phyloP scores from a whole-genome alignment of 306 rosid genomes.

The Cajanus cajan region DNA sequence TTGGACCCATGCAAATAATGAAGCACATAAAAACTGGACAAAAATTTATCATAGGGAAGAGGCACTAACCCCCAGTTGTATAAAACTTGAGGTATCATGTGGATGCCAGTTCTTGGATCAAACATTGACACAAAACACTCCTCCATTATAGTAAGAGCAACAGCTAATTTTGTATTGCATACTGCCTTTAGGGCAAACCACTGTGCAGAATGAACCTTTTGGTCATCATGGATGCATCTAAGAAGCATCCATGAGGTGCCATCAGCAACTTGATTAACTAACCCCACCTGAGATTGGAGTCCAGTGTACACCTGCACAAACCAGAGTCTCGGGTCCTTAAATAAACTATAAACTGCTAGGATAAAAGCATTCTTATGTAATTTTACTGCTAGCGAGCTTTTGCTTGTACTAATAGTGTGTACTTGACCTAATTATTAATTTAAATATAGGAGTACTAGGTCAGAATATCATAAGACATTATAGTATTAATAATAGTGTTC shows the following conservation, averaged over 20 bases:
- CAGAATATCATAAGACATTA: neutral
- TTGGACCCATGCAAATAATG: neutral
- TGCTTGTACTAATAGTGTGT: neutral
- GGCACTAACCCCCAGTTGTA: slow-evolving; percentile 90
- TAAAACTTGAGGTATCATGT: slow-evolving; percentile 91
- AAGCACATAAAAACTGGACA: neutral
- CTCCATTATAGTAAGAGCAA: slow-evolving; percentile 96
- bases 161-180: slow-evolving; percentile 88
- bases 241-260: slow-evolving; percentile 83
- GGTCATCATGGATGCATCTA: slow-evolving; percentile 88
- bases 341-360: neutral
- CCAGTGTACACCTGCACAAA: slow-evolving; percentile 65
- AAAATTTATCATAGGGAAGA: slow-evolving; percentile 23
- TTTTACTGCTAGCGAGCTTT: neutral
- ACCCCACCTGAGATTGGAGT: slow-evolving; percentile 80
- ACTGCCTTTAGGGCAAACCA: slow-evolving; percentile 90
- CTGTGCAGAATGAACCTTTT: slow-evolving; percentile 79
- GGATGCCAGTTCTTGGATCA: slow-evolving; percentile 95
- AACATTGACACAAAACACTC: slow-evolving; percentile 95
- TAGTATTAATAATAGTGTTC: neutral
- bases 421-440: neutral
- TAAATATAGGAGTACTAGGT: neutral
- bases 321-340: slow-evolving; percentile 29
- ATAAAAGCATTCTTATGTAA: neutral
- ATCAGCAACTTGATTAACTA: slow-evolving; percentile 54